These are phyloP conservation scores for Acer campestre DNA, from an alignment of 345 rosid genomes.

Conservation along the genomic window DNA sequence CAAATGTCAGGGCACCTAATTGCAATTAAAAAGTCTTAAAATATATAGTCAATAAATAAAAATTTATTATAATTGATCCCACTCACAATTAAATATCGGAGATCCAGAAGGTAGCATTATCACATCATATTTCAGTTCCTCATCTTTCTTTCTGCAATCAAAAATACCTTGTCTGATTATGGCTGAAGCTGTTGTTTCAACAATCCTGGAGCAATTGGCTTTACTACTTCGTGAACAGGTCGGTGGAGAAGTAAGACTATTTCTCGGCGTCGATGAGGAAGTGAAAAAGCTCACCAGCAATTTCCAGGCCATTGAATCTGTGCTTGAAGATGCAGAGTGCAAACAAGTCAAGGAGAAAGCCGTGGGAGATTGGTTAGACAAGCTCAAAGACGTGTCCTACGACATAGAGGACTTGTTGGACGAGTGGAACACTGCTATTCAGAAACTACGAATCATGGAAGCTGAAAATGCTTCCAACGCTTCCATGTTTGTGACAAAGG, in stretches of 20 bases:
- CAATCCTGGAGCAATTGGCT: neutral
- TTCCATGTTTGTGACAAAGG: neutral
- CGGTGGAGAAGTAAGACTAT: neutral
- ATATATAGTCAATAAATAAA: too few species aligned
- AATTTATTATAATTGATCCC: too few species aligned
- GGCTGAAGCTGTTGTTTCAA: conserved; percentile 1
- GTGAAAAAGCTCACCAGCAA: too few species aligned
- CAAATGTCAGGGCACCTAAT: too few species aligned
- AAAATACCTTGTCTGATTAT: neutral
- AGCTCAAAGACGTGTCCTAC: neutral
- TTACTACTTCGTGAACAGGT: neutral
- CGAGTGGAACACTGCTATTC: neutral
- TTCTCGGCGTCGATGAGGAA: too few species aligned
- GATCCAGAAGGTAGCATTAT: too few species aligned
- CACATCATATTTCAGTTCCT: too few species aligned
- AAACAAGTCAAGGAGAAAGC: neutral
- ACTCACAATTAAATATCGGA: too few species aligned
- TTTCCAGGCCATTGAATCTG: neutral
- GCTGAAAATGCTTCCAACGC: neutral
- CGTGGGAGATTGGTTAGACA: neutral
- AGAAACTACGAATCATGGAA: neutral
- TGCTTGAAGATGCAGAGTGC: conserved; percentile 1
- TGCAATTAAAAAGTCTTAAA: too few species aligned
- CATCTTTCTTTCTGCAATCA: neutral
- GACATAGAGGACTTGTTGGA: neutral